Base-by-base conservation (phyloP, 208 protist species). In the Trypanosoma lewisi region DNA sequence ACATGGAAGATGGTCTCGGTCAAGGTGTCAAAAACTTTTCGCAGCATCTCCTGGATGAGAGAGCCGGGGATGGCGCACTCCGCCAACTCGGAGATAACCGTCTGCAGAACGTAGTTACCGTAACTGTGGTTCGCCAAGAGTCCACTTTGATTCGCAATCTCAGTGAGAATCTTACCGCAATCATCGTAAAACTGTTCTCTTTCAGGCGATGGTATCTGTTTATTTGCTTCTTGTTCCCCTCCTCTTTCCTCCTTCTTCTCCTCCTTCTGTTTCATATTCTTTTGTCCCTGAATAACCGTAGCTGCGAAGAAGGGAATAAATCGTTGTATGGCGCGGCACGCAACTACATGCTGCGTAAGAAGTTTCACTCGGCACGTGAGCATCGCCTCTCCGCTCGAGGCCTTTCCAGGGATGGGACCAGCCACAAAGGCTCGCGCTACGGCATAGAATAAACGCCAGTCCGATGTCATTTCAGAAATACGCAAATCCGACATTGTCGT, bases 101-200 rank as follows among this genome's bases (percentile, higher is more conserved):
- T 84, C 79, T 90, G 87, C 62, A 78, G 75, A 23, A 91, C 70
- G 56, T 90, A 90, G 62, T 89, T 89, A 56, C 79, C 79, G 69
- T 82, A 75, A 36, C 58, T 60, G 57, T 89, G 79, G 30, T 67
- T 69, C 41, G 77, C 76, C 36, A 89, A 64, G 11, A 62, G 33
- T 50, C 70, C 70, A 49, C 44, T 57, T 25, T 78, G 78, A 27
- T 63, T 28, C 17, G 73, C 53, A 36, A 80, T 52, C 39, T 81
- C 76, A 8, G 7, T 55, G 47, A 94, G 52, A 37, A 91, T 57
- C 39, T 60, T 76, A 52, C 74, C 57, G 69, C 82, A 81, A 19
- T 86, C 64, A 61, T 50, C 45, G 21, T 79, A 66, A 66, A 80
- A 70, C 48, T 70, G 64, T 23, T 9, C 21, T n/a, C 12, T 27